Percentiles rank a stretch among this genome's conserved stretches.
phyloP scores from a whole-genome alignment of 768 basidiomycete genomes.

The Termitomyces sp. region DNA sequence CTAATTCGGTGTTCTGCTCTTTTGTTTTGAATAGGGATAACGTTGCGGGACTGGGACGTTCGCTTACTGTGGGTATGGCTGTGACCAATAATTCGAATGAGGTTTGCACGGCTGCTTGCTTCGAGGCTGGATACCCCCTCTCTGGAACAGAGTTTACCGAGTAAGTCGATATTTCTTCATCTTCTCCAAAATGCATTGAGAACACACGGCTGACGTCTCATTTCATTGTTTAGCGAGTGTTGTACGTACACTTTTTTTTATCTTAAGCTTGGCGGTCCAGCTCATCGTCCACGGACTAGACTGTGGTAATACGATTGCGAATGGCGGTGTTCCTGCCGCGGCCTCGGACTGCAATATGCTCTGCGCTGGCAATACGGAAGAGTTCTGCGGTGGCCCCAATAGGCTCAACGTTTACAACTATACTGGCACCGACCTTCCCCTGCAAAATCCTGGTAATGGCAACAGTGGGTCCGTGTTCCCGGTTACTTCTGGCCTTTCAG shows the following conservation, averaged over 20 bases:
- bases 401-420: conserved; percentile 67
- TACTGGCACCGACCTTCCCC: conserved; percentile 55
- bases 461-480: conserved; percentile 38
- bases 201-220: conserved; percentile 17
- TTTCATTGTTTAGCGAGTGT: conserved; percentile 45
- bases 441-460: conserved; percentile 25
- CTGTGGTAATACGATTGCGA: conserved; percentile 46
- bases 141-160: conserved; percentile 38
- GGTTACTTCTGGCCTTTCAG: conserved; percentile 50
- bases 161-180: conserved; percentile 29
- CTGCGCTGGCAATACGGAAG: conserved; percentile 58
- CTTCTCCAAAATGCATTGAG: conserved; percentile 9
- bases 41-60: conserved; percentile 38
- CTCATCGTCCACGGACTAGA: conserved; percentile 28
- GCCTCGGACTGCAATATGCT: conserved; percentile 63
- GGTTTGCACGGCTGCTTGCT: conserved; percentile 60
- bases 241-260: conserved; percentile 37
- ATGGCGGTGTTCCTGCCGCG: conserved; percentile 43
- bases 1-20: conserved; percentile 38
- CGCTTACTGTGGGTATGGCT: conserved; percentile 32
- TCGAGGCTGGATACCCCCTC: conserved; percentile 41
- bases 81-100: conserved; percentile 46
- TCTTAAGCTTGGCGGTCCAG: background rate
- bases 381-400: conserved; percentile 75
- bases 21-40: conserved; percentile 35